Conservation (phyloP, 352 stramenopile genomes). For the Globisporangium cederbergense region DNA sequence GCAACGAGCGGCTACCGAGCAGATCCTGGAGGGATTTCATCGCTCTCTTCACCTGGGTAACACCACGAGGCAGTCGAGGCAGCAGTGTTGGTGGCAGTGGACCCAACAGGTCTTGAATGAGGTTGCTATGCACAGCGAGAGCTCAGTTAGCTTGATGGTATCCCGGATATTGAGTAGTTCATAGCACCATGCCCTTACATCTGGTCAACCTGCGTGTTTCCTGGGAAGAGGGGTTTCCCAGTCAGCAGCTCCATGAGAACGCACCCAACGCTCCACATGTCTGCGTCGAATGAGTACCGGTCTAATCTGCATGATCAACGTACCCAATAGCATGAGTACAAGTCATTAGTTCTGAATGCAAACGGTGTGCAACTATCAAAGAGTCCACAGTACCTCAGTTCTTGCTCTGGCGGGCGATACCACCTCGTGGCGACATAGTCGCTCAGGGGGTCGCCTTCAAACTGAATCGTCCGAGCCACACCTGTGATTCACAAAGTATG, state of each 20-base stretch:
- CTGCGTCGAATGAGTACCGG: constrained; percentile 78
- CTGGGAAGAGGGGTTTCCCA: constrained; percentile 70
- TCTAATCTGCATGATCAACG: constrained; percentile 36
- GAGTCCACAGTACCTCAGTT: constrained; percentile 43
- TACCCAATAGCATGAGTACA: too few species aligned
- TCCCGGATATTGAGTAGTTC: neutral
- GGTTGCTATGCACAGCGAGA: constrained; percentile 28
- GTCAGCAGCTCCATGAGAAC: constrained; percentile 74
- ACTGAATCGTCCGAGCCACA: constrained; percentile 70
- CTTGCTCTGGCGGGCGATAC: constrained; percentile 81
- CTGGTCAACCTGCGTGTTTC: constrained; percentile 78
- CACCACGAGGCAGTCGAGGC: constrained; percentile 51
- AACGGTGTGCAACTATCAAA: too few species aligned
- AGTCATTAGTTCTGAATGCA: neutral
- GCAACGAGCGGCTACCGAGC: constrained; percentile 37
- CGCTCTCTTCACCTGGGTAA: constrained; percentile 28
- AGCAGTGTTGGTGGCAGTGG: constrained; percentile 42
- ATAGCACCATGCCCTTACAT: constrained; percentile 33
- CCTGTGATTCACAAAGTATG: constrained; percentile 19
- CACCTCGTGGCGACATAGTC: constrained; percentile 82
- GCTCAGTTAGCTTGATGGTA: neutral
- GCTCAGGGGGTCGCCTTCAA: constrained; percentile 69
- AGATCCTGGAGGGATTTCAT: constrained; percentile 47
- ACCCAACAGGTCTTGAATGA: constrained; percentile 69
- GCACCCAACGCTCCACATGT: constrained; percentile 81